Conservation (phyloP, 257 asterid species). For the Handroanthus guayacan region DNA sequence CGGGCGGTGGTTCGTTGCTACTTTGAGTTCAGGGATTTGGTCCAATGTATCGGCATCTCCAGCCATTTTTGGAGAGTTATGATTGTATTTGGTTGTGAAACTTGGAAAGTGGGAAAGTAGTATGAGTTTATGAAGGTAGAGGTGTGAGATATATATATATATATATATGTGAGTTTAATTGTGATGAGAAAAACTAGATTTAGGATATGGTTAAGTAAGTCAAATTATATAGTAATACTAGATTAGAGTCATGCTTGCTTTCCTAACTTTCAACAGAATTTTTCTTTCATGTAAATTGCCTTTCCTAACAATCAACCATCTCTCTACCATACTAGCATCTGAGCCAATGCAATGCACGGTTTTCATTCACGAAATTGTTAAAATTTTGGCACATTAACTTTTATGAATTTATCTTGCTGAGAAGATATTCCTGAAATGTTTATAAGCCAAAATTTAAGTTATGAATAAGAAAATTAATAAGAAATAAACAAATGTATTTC, state of each 20-base stretch:
- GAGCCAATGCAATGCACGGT: too few relatives aligned
- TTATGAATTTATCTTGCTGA: too few relatives aligned
- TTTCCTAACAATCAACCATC: slow-evolving; percentile 47
- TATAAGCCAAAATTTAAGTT: too few relatives aligned
- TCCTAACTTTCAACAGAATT: slow-evolving; percentile 80
- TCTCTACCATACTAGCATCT: not conserved
- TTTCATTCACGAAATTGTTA: too few relatives aligned
- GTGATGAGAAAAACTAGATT: slow-evolving; percentile 48
- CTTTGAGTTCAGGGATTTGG: slow-evolving; percentile 31
- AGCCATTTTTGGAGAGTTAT: slow-evolving; percentile 46
- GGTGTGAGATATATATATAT: not conserved
- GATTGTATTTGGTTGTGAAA: not conserved
- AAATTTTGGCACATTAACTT: too few relatives aligned
- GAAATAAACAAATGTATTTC: too few relatives aligned
- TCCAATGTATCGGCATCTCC: slow-evolving; percentile 51
- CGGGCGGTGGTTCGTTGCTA: slow-evolving; percentile 37
- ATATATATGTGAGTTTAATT: slow-evolving; percentile 29
- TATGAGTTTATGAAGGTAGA: slow-evolving; percentile 50
- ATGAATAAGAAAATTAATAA: too few relatives aligned
- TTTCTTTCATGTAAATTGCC: slow-evolving; percentile 73
- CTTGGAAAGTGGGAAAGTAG: not conserved
- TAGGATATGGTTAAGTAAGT: slow-evolving; percentile 80
- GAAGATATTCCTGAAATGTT: too few relatives aligned
- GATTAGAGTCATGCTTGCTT: slow-evolving; percentile 31
- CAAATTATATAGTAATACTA: slow-evolving; percentile 38